Percentiles rank a stretch among this genome's conserved stretches.
phyloP scores from a whole-genome alignment of 768 basidiomycete genomes.

The Porpolomopsis calyptriformis region DNA sequence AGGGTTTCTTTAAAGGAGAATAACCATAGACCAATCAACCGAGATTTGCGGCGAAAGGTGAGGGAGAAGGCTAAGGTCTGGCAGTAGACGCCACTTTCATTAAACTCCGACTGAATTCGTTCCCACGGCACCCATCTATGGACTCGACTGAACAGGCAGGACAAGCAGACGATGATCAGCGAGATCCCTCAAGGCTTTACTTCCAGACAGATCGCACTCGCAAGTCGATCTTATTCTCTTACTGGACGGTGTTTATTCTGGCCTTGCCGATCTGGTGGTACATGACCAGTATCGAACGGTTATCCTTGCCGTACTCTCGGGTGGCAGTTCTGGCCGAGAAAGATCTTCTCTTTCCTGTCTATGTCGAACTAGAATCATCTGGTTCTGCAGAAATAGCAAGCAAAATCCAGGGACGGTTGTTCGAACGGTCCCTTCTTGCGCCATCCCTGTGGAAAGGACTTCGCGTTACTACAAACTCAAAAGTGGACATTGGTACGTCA shows the following conservation, averaged over 20 bases:
- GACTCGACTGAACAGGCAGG: not conserved
- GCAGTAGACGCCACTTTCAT: not conserved
- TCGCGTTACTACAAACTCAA: constrained; percentile 23
- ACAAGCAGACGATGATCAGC: constrained; percentile 11
- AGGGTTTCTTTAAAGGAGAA: not conserved
- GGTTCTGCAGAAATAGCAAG: constrained; percentile 8
- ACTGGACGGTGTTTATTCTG: constrained; percentile 68
- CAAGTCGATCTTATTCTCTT: constrained; percentile 56
- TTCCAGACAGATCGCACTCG: constrained; percentile 43
- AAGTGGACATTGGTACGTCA: constrained; percentile 25
- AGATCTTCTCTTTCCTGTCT: constrained; percentile 37
- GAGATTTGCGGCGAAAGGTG: not conserved
- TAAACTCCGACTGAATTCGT: not conserved
- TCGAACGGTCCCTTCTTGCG: constrained; percentile 16
- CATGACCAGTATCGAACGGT: constrained; percentile 80
- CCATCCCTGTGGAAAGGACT: constrained; percentile 34
- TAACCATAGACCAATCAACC: not conserved
- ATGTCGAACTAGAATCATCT: constrained; percentile 27
- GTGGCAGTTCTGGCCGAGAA: constrained; percentile 43
- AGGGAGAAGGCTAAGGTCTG: not conserved
- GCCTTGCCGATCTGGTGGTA: constrained; percentile 90
- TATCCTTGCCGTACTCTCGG: constrained; percentile 54
- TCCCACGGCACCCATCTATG: constrained; percentile 2
- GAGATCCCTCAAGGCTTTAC: constrained; percentile 40
- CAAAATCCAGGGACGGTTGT: constrained; percentile 17